Evolutionary conservation across 768 basidiomycete genomes (phyloP).

Genomic region (Clavaria fumosa): DNA sequence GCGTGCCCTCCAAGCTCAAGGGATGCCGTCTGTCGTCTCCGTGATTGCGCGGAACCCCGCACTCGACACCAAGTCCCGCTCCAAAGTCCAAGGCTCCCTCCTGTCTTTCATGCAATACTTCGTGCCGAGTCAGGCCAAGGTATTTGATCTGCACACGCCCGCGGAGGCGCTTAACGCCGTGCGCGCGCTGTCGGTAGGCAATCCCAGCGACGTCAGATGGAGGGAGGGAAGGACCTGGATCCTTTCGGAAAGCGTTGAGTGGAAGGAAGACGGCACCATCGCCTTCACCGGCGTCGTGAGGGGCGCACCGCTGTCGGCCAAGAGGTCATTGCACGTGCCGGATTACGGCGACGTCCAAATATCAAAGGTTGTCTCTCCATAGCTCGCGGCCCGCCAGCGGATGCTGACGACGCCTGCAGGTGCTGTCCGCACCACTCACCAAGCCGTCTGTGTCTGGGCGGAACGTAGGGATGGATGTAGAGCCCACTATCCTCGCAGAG

Average conservation of each 20-base stretch:
- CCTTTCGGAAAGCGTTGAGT: constrained; percentile 47
- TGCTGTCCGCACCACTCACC: constrained; percentile 44
- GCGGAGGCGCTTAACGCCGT: constrained; percentile 61
- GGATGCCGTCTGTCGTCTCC: constrained; percentile 71
- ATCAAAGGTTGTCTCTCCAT: constrained; percentile 57
- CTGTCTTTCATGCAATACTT: constrained; percentile 94
- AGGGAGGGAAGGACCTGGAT: constrained; percentile 68
- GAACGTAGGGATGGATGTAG: constrained; percentile 47
- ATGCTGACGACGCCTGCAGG: constrained; percentile 27
- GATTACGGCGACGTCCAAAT: constrained; percentile 82
- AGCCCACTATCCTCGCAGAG: constrained; percentile 48
- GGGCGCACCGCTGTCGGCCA: constrained; percentile 63
- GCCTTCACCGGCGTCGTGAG: constrained; percentile 74
- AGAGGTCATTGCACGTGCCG: constrained; percentile 78
- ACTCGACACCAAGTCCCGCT: constrained; percentile 45
- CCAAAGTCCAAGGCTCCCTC: constrained; percentile 68
- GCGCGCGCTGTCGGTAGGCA: constrained; percentile 72
- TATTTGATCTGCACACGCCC: constrained; percentile 53
- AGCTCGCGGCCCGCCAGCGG: too few relatives aligned
- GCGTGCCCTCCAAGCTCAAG: constrained; percentile 79
- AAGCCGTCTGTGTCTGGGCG: constrained; percentile 22
- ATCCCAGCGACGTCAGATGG: constrained; percentile 68
- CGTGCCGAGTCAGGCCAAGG: constrained; percentile 61
- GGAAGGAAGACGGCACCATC: constrained; percentile 44
- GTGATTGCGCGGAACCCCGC: constrained; percentile 43